phyloP scores from a whole-genome alignment of 2,329 filamentous ascomycete genomes.

The Alternaria longipes region DNA sequence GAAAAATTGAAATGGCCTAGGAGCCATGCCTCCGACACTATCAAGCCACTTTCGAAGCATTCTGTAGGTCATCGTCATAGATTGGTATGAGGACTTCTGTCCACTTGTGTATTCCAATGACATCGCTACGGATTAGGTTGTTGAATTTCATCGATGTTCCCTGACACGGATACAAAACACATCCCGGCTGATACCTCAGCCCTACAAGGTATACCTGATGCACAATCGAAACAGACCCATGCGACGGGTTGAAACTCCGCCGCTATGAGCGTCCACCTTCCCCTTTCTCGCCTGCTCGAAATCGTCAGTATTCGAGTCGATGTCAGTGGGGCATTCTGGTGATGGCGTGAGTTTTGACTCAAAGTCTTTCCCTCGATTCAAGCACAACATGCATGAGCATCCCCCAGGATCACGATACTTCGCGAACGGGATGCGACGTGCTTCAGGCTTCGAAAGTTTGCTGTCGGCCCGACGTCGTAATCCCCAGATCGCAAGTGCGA shows the following conservation, averaged over 20 bases:
- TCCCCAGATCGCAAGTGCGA: not conserved
- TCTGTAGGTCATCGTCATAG: not conserved
- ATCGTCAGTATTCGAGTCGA: constrained; percentile 3
- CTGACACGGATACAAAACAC: constrained; percentile 1
- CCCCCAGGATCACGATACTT: not conserved
- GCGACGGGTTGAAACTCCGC: not conserved
- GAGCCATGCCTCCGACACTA: constrained; percentile 7
- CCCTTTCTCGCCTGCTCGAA: constrained; percentile 1
- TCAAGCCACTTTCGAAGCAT: constrained; percentile 13
- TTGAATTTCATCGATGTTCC: not conserved
- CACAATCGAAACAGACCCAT: constrained; percentile 11
- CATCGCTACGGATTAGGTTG: not conserved
- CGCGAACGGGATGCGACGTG: not conserved
- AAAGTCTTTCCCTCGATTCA: not conserved
- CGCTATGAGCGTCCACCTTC: not conserved
- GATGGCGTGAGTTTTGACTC: constrained; percentile 6
- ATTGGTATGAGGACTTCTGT: not conserved
- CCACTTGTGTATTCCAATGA: not conserved
- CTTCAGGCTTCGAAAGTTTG: not conserved
- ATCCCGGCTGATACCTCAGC: constrained; percentile 5
- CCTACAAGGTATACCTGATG: constrained; percentile 11
- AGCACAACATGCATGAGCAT: constrained; percentile 5
- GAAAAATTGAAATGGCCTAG: constrained; percentile 7
- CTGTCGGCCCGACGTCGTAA: constrained; percentile 2
- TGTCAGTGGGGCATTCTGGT: not conserved